Conservation (phyloP, 2,329 filamentous ascomycete genomes). For the Parafenestella ontariensis region DNA sequence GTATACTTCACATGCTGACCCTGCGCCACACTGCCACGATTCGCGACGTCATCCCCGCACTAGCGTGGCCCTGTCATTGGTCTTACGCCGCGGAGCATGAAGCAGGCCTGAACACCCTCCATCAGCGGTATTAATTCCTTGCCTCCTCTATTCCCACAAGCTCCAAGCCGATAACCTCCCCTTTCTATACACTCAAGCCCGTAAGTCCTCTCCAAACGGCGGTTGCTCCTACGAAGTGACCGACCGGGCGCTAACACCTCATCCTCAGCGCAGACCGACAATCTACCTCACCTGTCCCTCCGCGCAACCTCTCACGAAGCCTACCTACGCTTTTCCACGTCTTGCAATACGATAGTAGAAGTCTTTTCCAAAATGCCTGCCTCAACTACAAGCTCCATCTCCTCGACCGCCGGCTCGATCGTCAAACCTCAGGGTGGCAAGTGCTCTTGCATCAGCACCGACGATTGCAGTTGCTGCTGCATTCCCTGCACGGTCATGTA, state of each 20-base stretch:
- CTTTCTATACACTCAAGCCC: not conserved
- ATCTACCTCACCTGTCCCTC: not conserved
- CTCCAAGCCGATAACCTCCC: not conserved
- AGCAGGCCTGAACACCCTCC: slow-evolving; percentile 22
- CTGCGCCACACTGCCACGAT: slow-evolving; percentile 23
- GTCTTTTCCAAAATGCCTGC: slow-evolving; percentile 35
- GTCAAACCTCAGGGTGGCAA: slow-evolving; percentile 45
- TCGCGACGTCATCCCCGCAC: slow-evolving; percentile 30
- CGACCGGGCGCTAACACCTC: slow-evolving; percentile 3
- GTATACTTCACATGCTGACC: too few species aligned
- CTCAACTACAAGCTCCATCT: slow-evolving; percentile 38
- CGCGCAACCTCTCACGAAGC: not conserved
- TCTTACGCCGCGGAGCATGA: slow-evolving; percentile 21
- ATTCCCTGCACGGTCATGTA: slow-evolving; percentile 50
- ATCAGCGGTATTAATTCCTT: slow-evolving; percentile 16
- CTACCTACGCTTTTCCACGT: not conserved
- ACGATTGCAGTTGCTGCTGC: slow-evolving; percentile 44
- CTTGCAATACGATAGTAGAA: not conserved
- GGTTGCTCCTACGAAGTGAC: not conserved
- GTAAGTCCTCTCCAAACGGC: not conserved
- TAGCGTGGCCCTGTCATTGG: slow-evolving; percentile 20
- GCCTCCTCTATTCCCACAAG: slow-evolving; percentile 3
- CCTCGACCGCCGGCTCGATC: slow-evolving; percentile 42
- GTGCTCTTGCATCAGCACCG: slow-evolving; percentile 37
- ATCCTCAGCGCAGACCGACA: slow-evolving; percentile 6